Conservation (phyloP, 1,284 basidiomycete genomes). For the Xanthoconium separans region DNA sequence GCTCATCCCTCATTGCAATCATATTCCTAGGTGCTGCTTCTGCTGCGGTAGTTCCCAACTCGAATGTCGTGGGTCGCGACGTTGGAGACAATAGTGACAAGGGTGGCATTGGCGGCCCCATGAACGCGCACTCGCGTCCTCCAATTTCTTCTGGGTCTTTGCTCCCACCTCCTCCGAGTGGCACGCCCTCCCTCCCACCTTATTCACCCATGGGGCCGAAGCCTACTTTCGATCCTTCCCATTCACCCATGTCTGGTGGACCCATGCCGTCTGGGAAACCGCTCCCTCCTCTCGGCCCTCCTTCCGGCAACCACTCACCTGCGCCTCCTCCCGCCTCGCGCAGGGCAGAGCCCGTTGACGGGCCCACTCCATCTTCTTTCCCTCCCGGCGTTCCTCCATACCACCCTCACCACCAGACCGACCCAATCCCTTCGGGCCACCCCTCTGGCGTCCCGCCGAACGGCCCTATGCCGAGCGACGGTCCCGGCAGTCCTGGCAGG, state of each 20-base stretch:
- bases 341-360: background rate
- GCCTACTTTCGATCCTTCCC: background rate
- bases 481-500: too few species aligned
- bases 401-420: too few species aligned
- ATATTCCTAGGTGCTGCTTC: slow-evolving; percentile 6
- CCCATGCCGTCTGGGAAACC: background rate
- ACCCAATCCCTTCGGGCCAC: background rate
- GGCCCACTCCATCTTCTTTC: too few species aligned
- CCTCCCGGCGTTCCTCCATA: background rate
- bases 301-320: background rate
- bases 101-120: too few species aligned
- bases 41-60: slow-evolving; percentile 5
- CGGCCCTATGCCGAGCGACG: background rate
- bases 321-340: background rate
- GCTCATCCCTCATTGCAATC: slow-evolving; percentile 4
- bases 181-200: background rate
- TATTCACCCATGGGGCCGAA: too few species aligned
- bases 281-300: background rate
- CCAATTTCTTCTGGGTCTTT: too few species aligned
- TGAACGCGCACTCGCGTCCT: too few species aligned
- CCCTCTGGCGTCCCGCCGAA: background rate
- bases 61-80: background rate
- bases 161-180: too few species aligned
- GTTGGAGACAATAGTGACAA: too few species aligned
- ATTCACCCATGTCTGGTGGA: background rate